These are phyloP conservation scores for Agaricus bisporus DNA, from an alignment of 768 basidiomycete genomes.

Conservation along the genomic window DNA sequence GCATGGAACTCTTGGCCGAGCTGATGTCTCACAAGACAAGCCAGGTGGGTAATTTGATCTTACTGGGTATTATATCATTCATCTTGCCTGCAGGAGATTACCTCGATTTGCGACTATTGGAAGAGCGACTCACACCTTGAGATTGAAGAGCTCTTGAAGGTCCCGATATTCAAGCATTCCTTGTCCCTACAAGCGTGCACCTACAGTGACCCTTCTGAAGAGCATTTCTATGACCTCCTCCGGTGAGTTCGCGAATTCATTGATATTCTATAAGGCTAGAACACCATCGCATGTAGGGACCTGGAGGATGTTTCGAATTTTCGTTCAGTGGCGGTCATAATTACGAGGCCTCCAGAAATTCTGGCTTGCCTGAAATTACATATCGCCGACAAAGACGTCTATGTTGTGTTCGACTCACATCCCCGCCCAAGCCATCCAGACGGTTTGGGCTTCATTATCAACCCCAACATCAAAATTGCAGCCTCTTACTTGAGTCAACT, in stretches of 20 bases:
- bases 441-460: slow-evolving; percentile 56
- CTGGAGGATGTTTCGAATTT: slow-evolving; percentile 19
- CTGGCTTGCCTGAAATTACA: slow-evolving; percentile 42
- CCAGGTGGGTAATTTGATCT: slow-evolving; percentile 7
- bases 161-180: slow-evolving; percentile 22
- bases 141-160: slow-evolving; percentile 9
- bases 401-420: slow-evolving; percentile 65
- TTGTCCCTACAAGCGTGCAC: slow-evolving; percentile 51
- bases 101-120: slow-evolving; percentile 54
- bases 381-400: slow-evolving; percentile 29
- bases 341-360: slow-evolving; percentile 71
- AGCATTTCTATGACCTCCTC: slow-evolving; percentile 24
- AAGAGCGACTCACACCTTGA: slow-evolving; percentile 12
- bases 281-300: slow-evolving; percentile 14
- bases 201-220: slow-evolving; percentile 18
- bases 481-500: slow-evolving; percentile 40
- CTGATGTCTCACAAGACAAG: slow-evolving; percentile 9
- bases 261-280: background rate
- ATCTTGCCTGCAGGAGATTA: slow-evolving; percentile 38
- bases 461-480: slow-evolving; percentile 35
- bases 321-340: slow-evolving; percentile 35
- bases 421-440: slow-evolving; percentile 50
- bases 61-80: background rate
- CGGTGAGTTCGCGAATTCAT: slow-evolving; percentile 16
- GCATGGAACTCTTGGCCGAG: slow-evolving; percentile 2